phyloP scores from a whole-genome alignment of 164 flowering plant species.

The Houttuynia cordata region DNA sequence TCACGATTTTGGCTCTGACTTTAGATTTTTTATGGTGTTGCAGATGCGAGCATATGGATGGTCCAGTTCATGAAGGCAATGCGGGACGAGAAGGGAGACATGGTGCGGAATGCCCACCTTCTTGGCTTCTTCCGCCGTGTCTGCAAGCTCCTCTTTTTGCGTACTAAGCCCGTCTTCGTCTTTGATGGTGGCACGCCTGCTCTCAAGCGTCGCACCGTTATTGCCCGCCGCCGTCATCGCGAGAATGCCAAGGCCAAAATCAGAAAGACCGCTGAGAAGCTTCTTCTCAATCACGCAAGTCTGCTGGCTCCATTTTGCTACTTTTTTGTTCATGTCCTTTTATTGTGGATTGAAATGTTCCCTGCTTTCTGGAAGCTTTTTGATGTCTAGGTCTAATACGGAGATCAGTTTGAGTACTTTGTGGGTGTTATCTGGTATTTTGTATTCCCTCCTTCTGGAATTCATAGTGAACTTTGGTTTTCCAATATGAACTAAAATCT shows the following conservation, averaged over 20 bases:
- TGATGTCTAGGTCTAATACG: too few species aligned
- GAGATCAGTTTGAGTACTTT: too few species aligned
- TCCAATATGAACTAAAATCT: too few species aligned
- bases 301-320: not conserved
- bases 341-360: not conserved
- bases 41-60: constrained; percentile 99
- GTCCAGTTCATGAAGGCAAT: constrained; percentile 96
- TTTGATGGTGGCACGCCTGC: constrained; percentile 95
- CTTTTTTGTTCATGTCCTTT: not conserved
- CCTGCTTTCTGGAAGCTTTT: too few species aligned
- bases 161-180: constrained; percentile 87
- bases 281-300: constrained; percentile 79
- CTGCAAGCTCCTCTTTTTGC: constrained; percentile 79
- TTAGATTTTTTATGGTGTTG: not conserved
- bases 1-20: not conserved
- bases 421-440: too few species aligned
- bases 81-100: constrained; percentile 94
- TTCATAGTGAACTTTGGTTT: too few species aligned
- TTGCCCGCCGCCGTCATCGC: constrained; percentile 80
- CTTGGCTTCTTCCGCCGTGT: constrained; percentile 87
- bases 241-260: constrained; percentile 91
- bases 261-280: constrained; percentile 89
- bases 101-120: constrained; percentile 85
- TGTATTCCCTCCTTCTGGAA: too few species aligned
- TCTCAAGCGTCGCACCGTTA: constrained; percentile 82